Percentiles rank a stretch among this genome's conserved stretches.
These are phyloP conservation scores for Gremmenia infestans DNA, from an alignment of 2,329 filamentous ascomycete species.

Conservation along the genomic window DNA sequence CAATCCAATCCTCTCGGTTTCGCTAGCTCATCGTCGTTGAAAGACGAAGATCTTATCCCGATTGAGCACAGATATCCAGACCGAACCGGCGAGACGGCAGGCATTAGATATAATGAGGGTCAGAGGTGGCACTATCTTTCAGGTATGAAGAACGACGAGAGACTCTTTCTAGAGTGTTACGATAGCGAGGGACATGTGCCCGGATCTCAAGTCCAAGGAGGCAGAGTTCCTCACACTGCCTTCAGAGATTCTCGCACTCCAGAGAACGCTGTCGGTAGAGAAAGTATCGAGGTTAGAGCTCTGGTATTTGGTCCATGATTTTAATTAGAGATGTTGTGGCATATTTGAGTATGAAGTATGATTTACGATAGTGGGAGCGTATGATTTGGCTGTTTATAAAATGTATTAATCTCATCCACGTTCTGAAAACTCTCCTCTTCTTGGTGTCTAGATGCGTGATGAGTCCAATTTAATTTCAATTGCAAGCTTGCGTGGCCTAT, in stretches of 20 bases:
- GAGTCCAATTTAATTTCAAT: too few species aligned
- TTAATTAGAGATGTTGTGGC: neutral
- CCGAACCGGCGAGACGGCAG: conserved; percentile 29
- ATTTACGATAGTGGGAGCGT: neutral
- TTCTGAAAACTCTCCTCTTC: too few species aligned
- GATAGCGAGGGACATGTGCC: conserved; percentile 40
- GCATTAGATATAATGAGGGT: conserved; percentile 27
- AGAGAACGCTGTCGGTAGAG: conserved; percentile 63
- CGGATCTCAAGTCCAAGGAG: conserved; percentile 45
- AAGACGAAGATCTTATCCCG: conserved; percentile 30
- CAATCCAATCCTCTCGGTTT: conserved; percentile 29
- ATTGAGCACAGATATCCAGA: conserved; percentile 31
- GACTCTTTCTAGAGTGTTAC: conserved; percentile 32
- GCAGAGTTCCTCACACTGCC: conserved; percentile 62
- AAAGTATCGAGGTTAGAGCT: conserved; percentile 86
- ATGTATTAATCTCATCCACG: too few species aligned
- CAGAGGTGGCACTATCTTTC: conserved; percentile 33
- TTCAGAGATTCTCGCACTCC: conserved; percentile 73
- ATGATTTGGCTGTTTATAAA: too few species aligned
- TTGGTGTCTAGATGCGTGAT: too few species aligned
- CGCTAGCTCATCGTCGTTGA: conserved; percentile 25
- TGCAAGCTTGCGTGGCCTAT: too few species aligned
- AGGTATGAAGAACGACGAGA: conserved; percentile 32
- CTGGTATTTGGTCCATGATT: conserved; percentile 65
- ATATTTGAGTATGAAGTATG: neutral